Conservation (phyloP, 2,329 filamentous ascomycete species). For the Colletotrichum echinochloae region DNA sequence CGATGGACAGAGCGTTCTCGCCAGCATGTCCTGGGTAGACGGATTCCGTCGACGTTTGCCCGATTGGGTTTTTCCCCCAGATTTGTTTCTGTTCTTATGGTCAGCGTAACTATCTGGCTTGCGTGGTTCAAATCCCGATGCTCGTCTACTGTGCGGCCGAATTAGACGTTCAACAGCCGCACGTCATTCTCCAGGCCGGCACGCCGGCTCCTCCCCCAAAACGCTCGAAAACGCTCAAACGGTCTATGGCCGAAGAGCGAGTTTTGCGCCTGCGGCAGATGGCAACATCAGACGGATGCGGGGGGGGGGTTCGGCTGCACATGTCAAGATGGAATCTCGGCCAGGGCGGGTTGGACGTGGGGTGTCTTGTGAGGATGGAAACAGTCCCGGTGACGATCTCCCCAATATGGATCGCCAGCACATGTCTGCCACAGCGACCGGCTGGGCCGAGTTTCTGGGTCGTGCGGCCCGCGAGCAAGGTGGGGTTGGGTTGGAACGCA, state of each 20-base stretch:
- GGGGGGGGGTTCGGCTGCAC: background rate
- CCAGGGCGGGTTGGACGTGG: no score
- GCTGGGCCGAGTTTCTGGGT: background rate
- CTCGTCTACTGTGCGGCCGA: background rate
- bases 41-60: no score
- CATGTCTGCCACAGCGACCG: background rate
- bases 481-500: background rate
- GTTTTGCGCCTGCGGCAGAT: background rate
- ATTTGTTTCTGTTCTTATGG: background rate
- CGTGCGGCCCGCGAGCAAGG: background rate
- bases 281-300: background rate
- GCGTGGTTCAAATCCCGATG: background rate
- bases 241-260: background rate
- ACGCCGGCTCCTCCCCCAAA: no score
- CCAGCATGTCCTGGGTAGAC: conserved; percentile 4
- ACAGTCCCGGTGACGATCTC: background rate
- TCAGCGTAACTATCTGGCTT: background rate
- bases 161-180: no score
- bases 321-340: background rate
- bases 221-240: background rate
- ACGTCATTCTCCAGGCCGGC: background rate
- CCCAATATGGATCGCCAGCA: background rate
- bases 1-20: background rate
- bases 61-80: background rate
- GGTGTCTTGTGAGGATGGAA: background rate